A percentile compares a stretch with the other conserved stretches of the same genome.
These are phyloP conservation scores for Forsythia viridissima DNA, from an alignment of 257 asterid genomes.

Conservation along the genomic window DNA sequence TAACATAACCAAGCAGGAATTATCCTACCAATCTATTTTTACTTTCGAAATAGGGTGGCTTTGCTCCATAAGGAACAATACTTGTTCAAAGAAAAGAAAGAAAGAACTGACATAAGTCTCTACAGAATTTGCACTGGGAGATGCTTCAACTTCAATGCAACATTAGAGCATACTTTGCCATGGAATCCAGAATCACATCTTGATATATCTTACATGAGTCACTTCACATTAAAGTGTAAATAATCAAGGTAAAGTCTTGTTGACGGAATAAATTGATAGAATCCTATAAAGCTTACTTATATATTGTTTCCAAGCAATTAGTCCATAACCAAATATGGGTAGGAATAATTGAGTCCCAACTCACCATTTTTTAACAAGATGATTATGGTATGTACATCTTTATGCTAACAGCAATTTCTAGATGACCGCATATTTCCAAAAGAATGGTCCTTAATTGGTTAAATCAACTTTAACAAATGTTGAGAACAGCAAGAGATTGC, in stretches of 20 bases:
- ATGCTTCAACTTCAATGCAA: too few relatives aligned
- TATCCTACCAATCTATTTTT: background rate
- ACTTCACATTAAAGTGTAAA: background rate
- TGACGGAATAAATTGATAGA: background rate
- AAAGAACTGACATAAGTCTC: too few relatives aligned
- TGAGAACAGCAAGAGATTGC: constrained; percentile 8
- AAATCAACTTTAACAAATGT: constrained; percentile 6
- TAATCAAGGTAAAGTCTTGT: background rate
- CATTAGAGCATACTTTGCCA: too few relatives aligned
- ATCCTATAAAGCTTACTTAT: too few relatives aligned
- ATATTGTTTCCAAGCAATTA: too few relatives aligned
- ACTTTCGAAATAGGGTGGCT: background rate
- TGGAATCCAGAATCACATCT: background rate
- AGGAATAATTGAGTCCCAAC: too few relatives aligned
- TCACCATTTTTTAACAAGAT: background rate
- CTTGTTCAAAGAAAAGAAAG: too few relatives aligned
- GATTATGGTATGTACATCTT: background rate
- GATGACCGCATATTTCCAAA: constrained; percentile 6
- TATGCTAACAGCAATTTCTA: constrained; percentile 10
- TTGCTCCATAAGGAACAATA: background rate
- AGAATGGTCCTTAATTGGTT: constrained; percentile 5
- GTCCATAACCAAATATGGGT: too few relatives aligned
- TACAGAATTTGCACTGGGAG: too few relatives aligned
- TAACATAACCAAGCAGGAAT: background rate
- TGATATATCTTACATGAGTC: background rate